Evolutionary conservation across 257 asterid genomes (phyloP), one percentile per base, ranked within the genome.

Genomic region (Linderniella brevidens): DNA sequence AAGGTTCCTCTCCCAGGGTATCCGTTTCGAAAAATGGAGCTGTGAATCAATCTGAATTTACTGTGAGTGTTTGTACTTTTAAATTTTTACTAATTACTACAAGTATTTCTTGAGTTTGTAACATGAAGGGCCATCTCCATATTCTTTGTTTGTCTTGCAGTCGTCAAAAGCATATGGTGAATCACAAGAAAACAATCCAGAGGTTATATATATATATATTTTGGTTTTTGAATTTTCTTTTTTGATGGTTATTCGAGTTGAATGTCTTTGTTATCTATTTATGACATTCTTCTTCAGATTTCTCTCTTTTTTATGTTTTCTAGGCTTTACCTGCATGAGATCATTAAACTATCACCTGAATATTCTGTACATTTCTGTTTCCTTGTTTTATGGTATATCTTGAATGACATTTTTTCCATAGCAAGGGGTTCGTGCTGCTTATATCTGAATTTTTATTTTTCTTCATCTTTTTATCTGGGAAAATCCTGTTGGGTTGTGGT

Each of bases 1-100:
- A 80, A 64, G 77, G 68, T 35, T 66, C 77, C 38, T 67, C 88
- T 10, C 84, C 84, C 5, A 65, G 77, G 69, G 76, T 72, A 17
- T 64, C 72, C 4, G 61, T 64, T 13, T 64, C 76, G 0, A 84
- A 78, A 49, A 67, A 64, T 47, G 80, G 76, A 52, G 48, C 67
- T 35, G 61, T 63, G 40, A 68, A 71, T 68, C 77, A 70, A 63
- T 35, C 63, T 32, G 78, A 69, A 1, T 58, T 54, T n/a, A 63
- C 58, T 47, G 9, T 37, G 50, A 25, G 76, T 72, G 35, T 25
- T 11, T 6, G 46, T 55, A 57, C 46, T 19, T n/a, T 52, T 46
- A 32, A 29, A n/a, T 1, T 1, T 25, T 18, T 16, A 13, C 17
- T 25, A 3, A 25, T 25, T 6, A 25, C 6, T 25, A 43, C 17